Percentiles rank a stretch among this genome's conserved stretches.
Evolutionary conservation across 2,329 filamentous ascomycete species (phyloP).

Genomic region (Pyrenophora graminea): DNA sequence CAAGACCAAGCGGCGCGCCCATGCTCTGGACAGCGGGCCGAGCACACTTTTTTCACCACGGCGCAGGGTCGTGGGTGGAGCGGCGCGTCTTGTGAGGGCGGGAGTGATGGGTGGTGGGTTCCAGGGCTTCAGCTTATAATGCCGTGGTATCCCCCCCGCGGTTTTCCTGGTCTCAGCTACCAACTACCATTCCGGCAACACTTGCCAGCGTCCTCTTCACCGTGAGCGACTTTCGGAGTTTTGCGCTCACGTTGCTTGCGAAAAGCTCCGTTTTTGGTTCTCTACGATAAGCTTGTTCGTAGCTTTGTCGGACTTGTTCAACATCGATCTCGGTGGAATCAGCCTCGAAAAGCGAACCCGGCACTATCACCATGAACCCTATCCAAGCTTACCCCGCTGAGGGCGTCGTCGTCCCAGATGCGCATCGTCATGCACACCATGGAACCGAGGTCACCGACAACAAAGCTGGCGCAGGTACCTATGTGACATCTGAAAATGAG

Average conservation of each 20-base stretch:
- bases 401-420: constrained; percentile 21
- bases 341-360: neutral
- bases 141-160: constrained; percentile 22
- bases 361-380: constrained; percentile 13
- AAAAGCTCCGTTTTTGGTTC: constrained; percentile 40
- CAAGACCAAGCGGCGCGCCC: constrained; percentile 10
- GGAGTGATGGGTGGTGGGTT: neutral
- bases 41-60: constrained; percentile 27
- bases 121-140: constrained; percentile 20
- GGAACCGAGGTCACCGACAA: constrained; percentile 16
- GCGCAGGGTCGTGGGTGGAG: constrained; percentile 10
- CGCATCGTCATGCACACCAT: constrained; percentile 25
- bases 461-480: constrained; percentile 24
- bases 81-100: constrained; percentile 1
- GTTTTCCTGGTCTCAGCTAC: neutral
- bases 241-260: constrained; percentile 44
- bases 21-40: constrained; percentile 21
- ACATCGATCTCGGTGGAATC: neutral
- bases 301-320: neutral
- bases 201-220: constrained; percentile 13
- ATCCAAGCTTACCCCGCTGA: constrained; percentile 16
- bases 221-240: constrained; percentile 50
- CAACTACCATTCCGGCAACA: constrained; percentile 5
- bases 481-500: constrained; percentile 38
- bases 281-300: neutral